phyloP scores from a whole-genome alignment of 1,284 basidiomycete species.

The Apiotrichum montevideense region DNA sequence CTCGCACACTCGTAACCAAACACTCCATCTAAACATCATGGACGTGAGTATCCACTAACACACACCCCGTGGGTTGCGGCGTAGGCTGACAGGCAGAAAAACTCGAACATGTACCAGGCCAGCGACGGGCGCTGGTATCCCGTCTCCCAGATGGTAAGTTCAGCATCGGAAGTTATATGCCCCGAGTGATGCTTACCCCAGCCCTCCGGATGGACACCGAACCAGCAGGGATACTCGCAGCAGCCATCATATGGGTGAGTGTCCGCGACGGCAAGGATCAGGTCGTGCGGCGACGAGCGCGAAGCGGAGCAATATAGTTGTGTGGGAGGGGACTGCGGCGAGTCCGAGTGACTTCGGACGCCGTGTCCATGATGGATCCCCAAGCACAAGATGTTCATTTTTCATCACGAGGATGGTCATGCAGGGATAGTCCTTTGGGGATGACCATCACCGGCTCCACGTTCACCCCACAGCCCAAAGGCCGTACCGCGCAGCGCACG shows the following conservation, averaged over 20 bases:
- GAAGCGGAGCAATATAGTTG: too few relatives aligned
- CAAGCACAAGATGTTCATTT: too few relatives aligned
- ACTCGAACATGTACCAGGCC: conserved; percentile 15
- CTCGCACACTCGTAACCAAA: too few relatives aligned
- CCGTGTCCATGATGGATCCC: too few relatives aligned
- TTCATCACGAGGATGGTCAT: too few relatives aligned
- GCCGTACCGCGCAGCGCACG: too few relatives aligned
- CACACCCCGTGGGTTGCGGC: too few relatives aligned
- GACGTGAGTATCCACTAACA: not conserved
- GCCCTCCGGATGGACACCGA: conserved; percentile 5
- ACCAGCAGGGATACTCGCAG: not conserved
- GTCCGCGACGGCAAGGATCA: not conserved
- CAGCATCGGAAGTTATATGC: too few relatives aligned
- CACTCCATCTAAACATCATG: not conserved
- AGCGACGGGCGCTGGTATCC: conserved; percentile 22
- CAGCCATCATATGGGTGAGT: conserved; percentile 1
- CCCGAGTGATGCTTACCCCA: not conserved
- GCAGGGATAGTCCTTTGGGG: too few relatives aligned
- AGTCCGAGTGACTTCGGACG: not conserved
- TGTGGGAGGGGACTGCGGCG: not conserved
- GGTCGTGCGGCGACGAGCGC: too few relatives aligned
- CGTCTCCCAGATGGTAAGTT: conserved; percentile 7
- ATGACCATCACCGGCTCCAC: too few relatives aligned
- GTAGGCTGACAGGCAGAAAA: not conserved
- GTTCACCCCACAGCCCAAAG: too few relatives aligned